Evolutionary conservation across 352 stramenopile species (phyloP).

Genomic region (Bremia lactucae): DNA sequence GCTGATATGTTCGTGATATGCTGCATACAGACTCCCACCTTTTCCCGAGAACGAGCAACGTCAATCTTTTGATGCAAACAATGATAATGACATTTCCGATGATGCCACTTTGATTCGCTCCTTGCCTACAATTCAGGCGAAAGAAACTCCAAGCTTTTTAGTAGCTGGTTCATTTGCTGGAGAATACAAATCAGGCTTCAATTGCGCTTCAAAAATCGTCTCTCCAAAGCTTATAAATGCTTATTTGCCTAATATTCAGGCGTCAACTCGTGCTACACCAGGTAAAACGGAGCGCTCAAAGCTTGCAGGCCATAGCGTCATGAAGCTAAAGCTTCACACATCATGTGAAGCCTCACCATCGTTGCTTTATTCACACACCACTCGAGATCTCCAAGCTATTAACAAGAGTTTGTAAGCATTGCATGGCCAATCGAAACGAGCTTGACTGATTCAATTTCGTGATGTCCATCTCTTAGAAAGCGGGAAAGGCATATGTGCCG

Average conservation of each 20-base stretch:
- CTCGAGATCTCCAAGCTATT: slow-evolving; percentile 67
- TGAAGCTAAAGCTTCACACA: slow-evolving; percentile 71
- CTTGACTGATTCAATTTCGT: slow-evolving; percentile 1
- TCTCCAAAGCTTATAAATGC: slow-evolving; percentile 24
- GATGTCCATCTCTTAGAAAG: slow-evolving; percentile 24
- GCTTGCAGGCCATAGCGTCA: slow-evolving; percentile 45
- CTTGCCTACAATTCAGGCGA: slow-evolving; percentile 2
- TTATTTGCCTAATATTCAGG: slow-evolving; percentile 73
- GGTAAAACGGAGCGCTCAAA: slow-evolving; percentile 56
- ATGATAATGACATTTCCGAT: background rate
- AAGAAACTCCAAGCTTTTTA: slow-evolving; percentile 4
- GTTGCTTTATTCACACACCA: slow-evolving; percentile 23
- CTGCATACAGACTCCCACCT: slow-evolving; percentile 38
- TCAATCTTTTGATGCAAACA: background rate
- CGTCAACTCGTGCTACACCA: slow-evolving; percentile 59
- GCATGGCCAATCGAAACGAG: background rate
- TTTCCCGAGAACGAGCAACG: slow-evolving; percentile 32
- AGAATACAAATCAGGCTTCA: slow-evolving; percentile 23
- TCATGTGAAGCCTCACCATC: slow-evolving; percentile 35
- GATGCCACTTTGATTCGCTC: too few species aligned
- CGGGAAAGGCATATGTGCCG: slow-evolving; percentile 46
- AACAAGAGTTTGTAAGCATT: slow-evolving; percentile 67
- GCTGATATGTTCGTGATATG: background rate
- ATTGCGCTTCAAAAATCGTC: slow-evolving; percentile 16
- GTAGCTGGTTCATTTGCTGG: slow-evolving; percentile 13